These are phyloP conservation scores for Aspergillus piperis DNA, from an alignment of 2,329 filamentous ascomycete genomes.

Conservation along the genomic window DNA sequence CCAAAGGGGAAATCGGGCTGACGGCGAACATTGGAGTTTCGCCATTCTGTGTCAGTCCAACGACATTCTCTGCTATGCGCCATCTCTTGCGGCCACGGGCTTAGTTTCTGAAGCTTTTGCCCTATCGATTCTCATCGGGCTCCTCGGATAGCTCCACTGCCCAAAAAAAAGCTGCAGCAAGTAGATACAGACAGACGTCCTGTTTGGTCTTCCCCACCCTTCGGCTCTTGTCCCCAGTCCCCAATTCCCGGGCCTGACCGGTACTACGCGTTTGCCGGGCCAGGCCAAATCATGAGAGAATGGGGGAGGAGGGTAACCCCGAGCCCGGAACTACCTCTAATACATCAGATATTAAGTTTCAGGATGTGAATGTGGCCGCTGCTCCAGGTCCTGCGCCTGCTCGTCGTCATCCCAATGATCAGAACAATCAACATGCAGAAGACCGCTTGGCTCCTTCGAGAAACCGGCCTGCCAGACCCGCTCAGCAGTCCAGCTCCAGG, in stretches of 20 bases:
- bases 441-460: constrained; percentile 11
- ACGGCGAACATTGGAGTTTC: constrained; percentile 24
- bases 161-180: too few relatives aligned
- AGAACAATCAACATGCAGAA: constrained; percentile 14
- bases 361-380: constrained; percentile 5
- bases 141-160: not conserved
- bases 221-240: constrained; percentile 1
- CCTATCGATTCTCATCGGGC: constrained; percentile 13
- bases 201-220: constrained; percentile 11
- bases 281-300: constrained; percentile 29
- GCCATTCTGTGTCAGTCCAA: constrained; percentile 9
- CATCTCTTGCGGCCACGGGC: constrained; percentile 6
- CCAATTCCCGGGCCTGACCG: constrained; percentile 14
- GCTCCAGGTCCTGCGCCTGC: constrained; percentile 4
- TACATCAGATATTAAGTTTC: constrained; percentile 10
- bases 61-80: constrained; percentile 12
- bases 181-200: too few relatives aligned
- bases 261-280: constrained; percentile 12
- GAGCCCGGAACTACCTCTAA: constrained; percentile 12
- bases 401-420: constrained; percentile 12
- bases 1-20: constrained; percentile 27
- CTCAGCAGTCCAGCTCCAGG: constrained; percentile 15
- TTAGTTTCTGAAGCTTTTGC: constrained; percentile 11
- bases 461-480: constrained; percentile 9
- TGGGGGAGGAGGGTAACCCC: constrained; percentile 29